Base-by-base conservation (phyloP, 257 asterid genomes). In the Penstemon davidsonii region DNA sequence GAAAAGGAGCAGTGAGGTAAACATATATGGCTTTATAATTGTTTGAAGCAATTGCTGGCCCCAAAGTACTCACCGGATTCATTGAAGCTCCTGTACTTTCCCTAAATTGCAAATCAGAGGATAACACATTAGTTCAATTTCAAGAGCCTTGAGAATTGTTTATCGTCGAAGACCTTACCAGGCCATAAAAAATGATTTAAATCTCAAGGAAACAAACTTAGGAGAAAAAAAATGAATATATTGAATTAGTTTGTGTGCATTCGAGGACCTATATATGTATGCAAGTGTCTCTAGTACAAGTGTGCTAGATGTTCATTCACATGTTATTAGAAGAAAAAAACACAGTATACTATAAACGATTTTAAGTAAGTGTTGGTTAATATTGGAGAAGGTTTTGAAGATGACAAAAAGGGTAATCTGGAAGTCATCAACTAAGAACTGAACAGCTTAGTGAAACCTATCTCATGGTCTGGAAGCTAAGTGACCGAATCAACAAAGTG, bases 11-110 rank as follows among this genome's bases (percentile, higher is more conserved):
- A 19, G 85, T 86, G 3, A 92, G 76, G 85, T 91, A 91, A 7
- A 92, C 69, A 96, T 96, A 92, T 25, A 92, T 83, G 49, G 79
- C 95, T 68, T 72, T 83, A 13, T 77, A 92, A 80, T 92, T 89
- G 85, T 80, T 85, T 19, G 85, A 87, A 15, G 87, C 96, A 62
- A 92, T 76, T 40, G 96, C 96, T 25, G 98, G 96, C 39, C 98
- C 96, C 8, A 92, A 74, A 10, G 89, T 92, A 56, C 96, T 83
- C 65, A 84, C 96, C 25, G 98, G 98, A 65, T 92, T 92, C 98
- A 92, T 92, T n/a, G 98, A 92, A 36, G 83, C 96, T 49, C 98
- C 98, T 0, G 90, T 89, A 49, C 84, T 75, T 60, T 79, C 76
- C 73, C 98, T 92, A 76, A 10, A 52, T 25, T 74, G 45, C 40